A percentile compares a stretch with the other conserved stretches of the same genome.
phyloP scores from a whole-genome alignment of 1,284 basidiomycete species.

The Salmacisia buchloeana region DNA sequence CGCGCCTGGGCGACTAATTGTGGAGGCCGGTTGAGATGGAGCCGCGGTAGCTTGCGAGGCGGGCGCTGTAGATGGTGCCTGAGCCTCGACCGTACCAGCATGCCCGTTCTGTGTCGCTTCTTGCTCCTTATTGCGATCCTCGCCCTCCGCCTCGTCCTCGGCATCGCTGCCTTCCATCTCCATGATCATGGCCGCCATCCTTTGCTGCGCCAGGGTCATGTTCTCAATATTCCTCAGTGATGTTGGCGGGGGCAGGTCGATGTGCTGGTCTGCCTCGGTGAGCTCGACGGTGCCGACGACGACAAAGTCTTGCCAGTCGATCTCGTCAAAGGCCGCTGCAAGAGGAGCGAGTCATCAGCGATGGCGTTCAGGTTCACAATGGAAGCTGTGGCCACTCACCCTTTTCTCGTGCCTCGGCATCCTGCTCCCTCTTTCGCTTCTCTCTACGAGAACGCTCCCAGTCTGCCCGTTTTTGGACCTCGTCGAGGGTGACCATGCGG shows the following conservation, averaged over 20 bases:
- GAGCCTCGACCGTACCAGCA: not conserved
- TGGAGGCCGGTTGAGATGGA: not conserved
- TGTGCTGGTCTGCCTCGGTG: slow-evolving; percentile 71
- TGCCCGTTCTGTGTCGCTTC: not conserved
- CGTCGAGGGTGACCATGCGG: slow-evolving; percentile 69
- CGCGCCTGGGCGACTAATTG: not conserved
- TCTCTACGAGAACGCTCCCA: slow-evolving; percentile 82
- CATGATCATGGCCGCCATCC: slow-evolving; percentile 97
- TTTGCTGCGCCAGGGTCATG: slow-evolving; percentile 93
- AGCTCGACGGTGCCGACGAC: slow-evolving; percentile 99
- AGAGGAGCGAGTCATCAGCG: not conserved
- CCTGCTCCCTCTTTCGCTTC: slow-evolving; percentile 75
- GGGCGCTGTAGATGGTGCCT: not conserved
- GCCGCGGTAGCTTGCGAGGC: not conserved
- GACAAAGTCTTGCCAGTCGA: slow-evolving; percentile 99
- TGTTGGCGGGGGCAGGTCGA: slow-evolving; percentile 91
- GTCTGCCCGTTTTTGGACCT: slow-evolving; percentile 69
- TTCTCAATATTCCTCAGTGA: slow-evolving; percentile 88
- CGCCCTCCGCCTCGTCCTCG: slow-evolving; percentile 54
- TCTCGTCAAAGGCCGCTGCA: slow-evolving; percentile 64
- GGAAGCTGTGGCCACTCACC: slow-evolving; percentile 4
- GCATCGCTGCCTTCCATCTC: slow-evolving; percentile 69
- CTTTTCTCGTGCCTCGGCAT: slow-evolving; percentile 66
- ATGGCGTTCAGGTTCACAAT: not conserved
- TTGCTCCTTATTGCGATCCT: slow-evolving; percentile 58